phyloP scores from a whole-genome alignment of 2,329 filamentous ascomycete species.

The Ceratocystis destructans region DNA sequence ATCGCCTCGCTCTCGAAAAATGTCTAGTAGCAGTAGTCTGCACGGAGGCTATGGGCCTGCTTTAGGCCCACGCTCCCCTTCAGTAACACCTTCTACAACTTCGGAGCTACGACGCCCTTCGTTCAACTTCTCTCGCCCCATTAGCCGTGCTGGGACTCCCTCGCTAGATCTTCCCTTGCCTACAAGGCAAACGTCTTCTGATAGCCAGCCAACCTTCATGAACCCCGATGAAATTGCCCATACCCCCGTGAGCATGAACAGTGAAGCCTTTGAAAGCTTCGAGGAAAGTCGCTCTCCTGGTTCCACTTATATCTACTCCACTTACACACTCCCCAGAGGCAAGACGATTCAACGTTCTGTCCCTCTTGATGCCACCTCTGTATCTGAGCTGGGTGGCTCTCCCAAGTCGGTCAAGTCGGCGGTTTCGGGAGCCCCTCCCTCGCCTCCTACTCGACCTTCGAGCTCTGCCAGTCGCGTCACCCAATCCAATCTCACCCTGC shows the following conservation, averaged over 20 bases:
- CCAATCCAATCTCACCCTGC: slow-evolving; percentile 32
- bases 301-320: slow-evolving; percentile 74
- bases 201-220: slow-evolving; percentile 47
- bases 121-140: slow-evolving; percentile 87
- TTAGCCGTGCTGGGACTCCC: slow-evolving; percentile 59
- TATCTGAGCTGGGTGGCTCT: slow-evolving; percentile 32
- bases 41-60: slow-evolving; percentile 21
- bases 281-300: slow-evolving; percentile 26
- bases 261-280: slow-evolving; percentile 49
- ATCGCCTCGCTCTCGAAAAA: slow-evolving; percentile 51
- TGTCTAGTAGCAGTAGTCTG: slow-evolving; percentile 55
- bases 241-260: slow-evolving; percentile 59
- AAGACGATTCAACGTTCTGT: slow-evolving; percentile 61
- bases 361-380: slow-evolving; percentile 40
- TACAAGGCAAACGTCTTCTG: slow-evolving; percentile 48
- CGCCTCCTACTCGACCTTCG: slow-evolving; percentile 46
- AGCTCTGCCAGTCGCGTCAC: slow-evolving; percentile 36
- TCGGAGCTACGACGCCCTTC: slow-evolving; percentile 68
- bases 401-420: slow-evolving; percentile 15
- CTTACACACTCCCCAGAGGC: slow-evolving; percentile 70
- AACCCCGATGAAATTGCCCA: slow-evolving; percentile 51
- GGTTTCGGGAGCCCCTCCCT: slow-evolving; percentile 39
- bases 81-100: slow-evolving; percentile 59
- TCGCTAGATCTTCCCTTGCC: slow-evolving; percentile 35
- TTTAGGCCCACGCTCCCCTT: slow-evolving; percentile 45